Evolutionary conservation across 495 filamentous ascomycete genomes (phyloP).

Genomic region (Coniosporium apollinis): DNA sequence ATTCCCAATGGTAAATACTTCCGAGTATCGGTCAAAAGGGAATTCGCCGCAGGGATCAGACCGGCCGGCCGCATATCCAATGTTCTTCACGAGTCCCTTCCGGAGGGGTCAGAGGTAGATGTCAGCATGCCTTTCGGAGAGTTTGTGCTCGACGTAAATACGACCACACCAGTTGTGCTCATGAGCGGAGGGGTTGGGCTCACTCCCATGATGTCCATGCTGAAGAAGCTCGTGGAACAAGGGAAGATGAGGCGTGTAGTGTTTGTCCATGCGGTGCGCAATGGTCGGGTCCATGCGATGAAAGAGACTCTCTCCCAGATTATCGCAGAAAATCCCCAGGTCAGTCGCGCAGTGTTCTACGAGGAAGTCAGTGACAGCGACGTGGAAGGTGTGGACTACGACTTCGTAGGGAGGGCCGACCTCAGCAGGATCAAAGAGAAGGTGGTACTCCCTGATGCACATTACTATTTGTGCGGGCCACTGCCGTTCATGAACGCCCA

Average conservation of each 20-base stretch:
- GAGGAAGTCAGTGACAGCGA: conserved; percentile 24
- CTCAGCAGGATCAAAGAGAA: conserved; percentile 35
- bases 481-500: conserved; percentile 46
- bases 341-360: conserved; percentile 27
- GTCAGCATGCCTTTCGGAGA: conserved; percentile 54
- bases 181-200: conserved; percentile 55
- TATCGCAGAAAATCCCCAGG: conserved; percentile 23
- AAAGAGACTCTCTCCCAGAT: conserved; percentile 32
- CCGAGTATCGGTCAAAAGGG: conserved; percentile 55
- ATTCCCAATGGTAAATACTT: conserved; percentile 39
- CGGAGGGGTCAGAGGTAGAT: conserved; percentile 40
- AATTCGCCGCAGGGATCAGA: conserved; percentile 28
- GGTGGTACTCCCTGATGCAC: not conserved
- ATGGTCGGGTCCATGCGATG: conserved; percentile 32
- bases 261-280: conserved; percentile 46
- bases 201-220: conserved; percentile 49
- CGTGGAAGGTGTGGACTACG: conserved; percentile 36
- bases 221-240: conserved; percentile 37
- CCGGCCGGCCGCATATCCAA: conserved; percentile 52
- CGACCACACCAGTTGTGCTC: conserved; percentile 41
- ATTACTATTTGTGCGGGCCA: conserved; percentile 56
- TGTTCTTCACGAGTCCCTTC: conserved; percentile 42
- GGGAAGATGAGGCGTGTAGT: conserved; percentile 32
- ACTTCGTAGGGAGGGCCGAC: conserved; percentile 37
- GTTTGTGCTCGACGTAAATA: conserved; percentile 39